Base-by-base conservation (phyloP, 2,329 filamentous ascomycete species). In the Phialophora expanda region DNA sequence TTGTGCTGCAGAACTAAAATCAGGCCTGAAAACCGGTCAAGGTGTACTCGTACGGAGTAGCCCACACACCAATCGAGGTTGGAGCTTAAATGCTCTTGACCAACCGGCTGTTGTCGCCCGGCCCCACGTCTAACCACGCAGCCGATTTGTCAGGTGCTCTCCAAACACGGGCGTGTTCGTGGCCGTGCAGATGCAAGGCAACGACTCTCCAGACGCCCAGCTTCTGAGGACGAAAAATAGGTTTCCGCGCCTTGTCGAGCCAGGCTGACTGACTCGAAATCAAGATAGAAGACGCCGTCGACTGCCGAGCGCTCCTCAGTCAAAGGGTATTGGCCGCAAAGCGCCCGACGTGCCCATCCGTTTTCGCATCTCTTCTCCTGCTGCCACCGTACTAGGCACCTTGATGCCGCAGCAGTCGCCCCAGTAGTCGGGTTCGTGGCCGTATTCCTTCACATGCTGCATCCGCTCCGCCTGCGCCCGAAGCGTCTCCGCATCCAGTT, bases 401-500 rank as follows among this genome's bases (percentile, higher is more conserved):
- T 96, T 94, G 78, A 99, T 99, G 28, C 95, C 95, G 76, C 95
- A 99, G 78, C 95, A 99, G 77, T 99, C 95, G 4, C 94, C 94
- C 91, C 95, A 99, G 53, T 83, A 84, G 61, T 82, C 79, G 4
- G 75, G 74, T 55, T 77, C 75, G 24, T 87, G 87, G 62, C 83
- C 87, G 56, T 86, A 85, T 58, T 89, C 86, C 78, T 95, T 90
- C 67, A 89, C 85, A 78, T 93, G 89, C 71, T 86, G 30, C 86
- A 88, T 70, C 88, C 86, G 64, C 86, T 84, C 68, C 81, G 65
- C 63, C 59, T 73, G 71, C 4, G 66, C 44, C 32, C 63, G 68
- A 51, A 68, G 46, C n/a, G 86, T 84, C 65, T 87, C 86, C 0
- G 86, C 85, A 61, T 82, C 83, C 0, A 76, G 78, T 60, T 84